Conservation (phyloP, 169 alveolate species). For the Plasmodium malariae region DNA sequence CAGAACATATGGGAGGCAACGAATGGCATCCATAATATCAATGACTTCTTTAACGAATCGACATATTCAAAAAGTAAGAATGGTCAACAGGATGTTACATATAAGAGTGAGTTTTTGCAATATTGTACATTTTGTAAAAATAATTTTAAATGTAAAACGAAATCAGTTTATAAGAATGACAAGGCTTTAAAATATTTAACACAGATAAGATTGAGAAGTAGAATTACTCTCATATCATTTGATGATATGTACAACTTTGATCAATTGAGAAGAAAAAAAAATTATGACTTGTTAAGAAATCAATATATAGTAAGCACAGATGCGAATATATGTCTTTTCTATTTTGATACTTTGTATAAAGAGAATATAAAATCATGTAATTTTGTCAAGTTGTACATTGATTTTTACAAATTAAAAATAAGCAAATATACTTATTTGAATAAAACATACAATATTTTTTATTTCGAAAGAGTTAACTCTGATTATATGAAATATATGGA, state of each 20-base stretch:
- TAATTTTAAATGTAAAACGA: not conserved
- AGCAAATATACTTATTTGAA: slow-evolving; percentile 3
- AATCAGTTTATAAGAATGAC: not conserved
- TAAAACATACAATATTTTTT: slow-evolving; percentile 16
- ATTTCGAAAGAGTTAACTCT: not conserved
- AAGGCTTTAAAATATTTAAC: slow-evolving; percentile 7
- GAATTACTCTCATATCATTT: slow-evolving; percentile 8
- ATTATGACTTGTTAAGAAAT: slow-evolving; percentile 21
- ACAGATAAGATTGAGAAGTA: slow-evolving; percentile 16
- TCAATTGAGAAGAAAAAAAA: not conserved
- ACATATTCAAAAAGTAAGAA: not conserved
- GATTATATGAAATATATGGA: not conserved
- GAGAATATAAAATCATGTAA: slow-evolving; percentile 15
- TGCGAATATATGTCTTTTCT: slow-evolving; percentile 21
- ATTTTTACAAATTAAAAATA: slow-evolving; percentile 20
- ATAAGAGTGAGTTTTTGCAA: not conserved
- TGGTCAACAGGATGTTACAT: not conserved
- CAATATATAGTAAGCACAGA: not conserved
- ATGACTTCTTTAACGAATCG: not conserved
- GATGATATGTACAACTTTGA: not conserved
- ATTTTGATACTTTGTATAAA: slow-evolving; percentile 37
- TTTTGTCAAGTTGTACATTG: slow-evolving; percentile 19
- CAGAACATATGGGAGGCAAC: not conserved
- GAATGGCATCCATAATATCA: not conserved
- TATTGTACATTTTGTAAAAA: not conserved